Evolutionary conservation across 805 yeast species (phyloP).

Genomic region (Ogataea philodendri): DNA sequence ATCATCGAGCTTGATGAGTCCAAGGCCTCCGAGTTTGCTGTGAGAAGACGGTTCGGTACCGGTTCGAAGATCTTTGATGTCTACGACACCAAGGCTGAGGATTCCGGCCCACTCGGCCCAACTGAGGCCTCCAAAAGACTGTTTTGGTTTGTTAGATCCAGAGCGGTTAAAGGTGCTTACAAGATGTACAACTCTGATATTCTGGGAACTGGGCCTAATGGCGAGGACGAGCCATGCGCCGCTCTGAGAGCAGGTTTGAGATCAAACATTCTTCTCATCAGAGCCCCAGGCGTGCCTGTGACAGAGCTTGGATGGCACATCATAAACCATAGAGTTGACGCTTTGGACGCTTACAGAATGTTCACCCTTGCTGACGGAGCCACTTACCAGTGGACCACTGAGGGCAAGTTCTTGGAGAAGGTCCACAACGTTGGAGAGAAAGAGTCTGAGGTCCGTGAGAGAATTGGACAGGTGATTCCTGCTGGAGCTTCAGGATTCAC

Average conservation of each 20-base stretch:
- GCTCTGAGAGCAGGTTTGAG: conserved; percentile 59
- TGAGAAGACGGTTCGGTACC: conserved; percentile 57
- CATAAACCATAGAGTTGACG: conserved; percentile 58
- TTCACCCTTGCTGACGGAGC: conserved; percentile 59
- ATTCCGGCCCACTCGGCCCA: conserved; percentile 39
- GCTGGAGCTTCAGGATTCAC: conserved; percentile 56
- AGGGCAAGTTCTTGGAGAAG: conserved; percentile 55
- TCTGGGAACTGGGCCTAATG: conserved; percentile 43
- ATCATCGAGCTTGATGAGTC: conserved; percentile 43
- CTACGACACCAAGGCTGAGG: conserved; percentile 42
- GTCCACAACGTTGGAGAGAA: conserved; percentile 61
- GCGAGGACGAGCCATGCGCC: conserved; percentile 57
- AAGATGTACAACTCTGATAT: conserved; percentile 48
- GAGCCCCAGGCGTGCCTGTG: conserved; percentile 48
- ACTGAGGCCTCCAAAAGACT: conserved; percentile 43
- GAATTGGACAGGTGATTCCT: conserved; percentile 59
- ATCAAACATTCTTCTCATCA: conserved; percentile 54
- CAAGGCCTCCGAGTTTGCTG: conserved; percentile 41
- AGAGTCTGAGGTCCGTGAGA: conserved; percentile 60
- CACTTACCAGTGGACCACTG: conserved; percentile 64
- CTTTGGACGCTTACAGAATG: conserved; percentile 57
- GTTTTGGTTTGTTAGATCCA: conserved; percentile 57
- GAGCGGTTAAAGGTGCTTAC: conserved; percentile 67
- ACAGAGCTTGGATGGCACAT: conserved; percentile 65
- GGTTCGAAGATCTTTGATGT: conserved; percentile 60